Conservation (phyloP, 106 monocot genomes). For the Ottelia alismoides region DNA sequence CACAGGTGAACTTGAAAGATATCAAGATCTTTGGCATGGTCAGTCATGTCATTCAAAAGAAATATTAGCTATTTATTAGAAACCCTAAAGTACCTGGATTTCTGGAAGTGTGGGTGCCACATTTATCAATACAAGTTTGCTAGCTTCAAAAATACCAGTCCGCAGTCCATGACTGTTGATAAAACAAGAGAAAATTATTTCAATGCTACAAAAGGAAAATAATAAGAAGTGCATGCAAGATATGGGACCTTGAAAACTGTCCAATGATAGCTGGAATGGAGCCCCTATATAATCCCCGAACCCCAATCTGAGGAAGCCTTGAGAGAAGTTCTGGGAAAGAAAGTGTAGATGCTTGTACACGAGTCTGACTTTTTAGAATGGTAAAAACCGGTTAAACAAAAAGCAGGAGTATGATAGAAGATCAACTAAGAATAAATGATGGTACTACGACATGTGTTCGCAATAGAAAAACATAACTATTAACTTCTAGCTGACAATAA, state of each 20-base stretch:
- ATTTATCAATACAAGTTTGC: slow-evolving; percentile 80
- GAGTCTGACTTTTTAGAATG: slow-evolving; percentile 39
- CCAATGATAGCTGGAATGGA: slow-evolving; percentile 94
- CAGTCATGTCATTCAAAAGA: no score
- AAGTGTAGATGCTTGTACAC: slow-evolving; percentile 96
- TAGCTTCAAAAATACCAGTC: slow-evolving; percentile 98
- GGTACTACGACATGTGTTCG: no score
- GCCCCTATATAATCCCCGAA: slow-evolving; percentile 82
- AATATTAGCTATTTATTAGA: no score
- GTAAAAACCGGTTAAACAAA: neutral
- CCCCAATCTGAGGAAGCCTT: slow-evolving; percentile 87
- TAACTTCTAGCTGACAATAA: no score
- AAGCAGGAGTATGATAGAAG: no score
- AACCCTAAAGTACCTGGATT: slow-evolving; percentile 95
- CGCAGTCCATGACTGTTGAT: slow-evolving; percentile 74
- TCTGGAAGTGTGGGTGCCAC: slow-evolving; percentile 87
- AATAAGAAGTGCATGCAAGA: neutral
- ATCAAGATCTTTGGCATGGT: no score
- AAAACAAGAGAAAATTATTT: slow-evolving; percentile 1
- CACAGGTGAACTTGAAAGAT: no score
- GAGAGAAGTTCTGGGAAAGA: slow-evolving; percentile 89
- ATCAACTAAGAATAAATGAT: no score
- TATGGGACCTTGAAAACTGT: slow-evolving; percentile 86
- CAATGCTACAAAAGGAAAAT: neutral
- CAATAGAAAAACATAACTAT: no score